Percentiles rank a stretch among this genome's conserved stretches.
Evolutionary conservation across 1,284 basidiomycete species (phyloP).

Genomic region (Anthracocystis setariae): DNA sequence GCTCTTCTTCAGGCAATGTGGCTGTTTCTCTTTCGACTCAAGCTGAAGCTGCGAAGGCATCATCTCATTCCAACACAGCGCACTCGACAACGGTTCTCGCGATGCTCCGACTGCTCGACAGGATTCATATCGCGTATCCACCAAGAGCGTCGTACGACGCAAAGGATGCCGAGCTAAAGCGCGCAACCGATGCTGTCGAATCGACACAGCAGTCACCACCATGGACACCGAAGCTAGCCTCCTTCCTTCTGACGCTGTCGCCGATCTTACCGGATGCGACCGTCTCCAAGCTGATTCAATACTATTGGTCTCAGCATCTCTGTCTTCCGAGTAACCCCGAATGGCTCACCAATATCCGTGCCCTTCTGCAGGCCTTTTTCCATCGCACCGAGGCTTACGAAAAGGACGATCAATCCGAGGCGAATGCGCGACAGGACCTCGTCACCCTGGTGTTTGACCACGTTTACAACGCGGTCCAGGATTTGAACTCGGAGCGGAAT

Average conservation of each 20-base stretch:
- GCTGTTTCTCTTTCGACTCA: constrained; percentile 5
- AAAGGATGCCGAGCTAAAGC: constrained; percentile 18
- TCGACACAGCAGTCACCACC: constrained; percentile 26
- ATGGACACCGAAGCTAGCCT: constrained; percentile 56
- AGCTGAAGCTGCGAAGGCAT: constrained; percentile 9
- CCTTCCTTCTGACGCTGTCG: constrained; percentile 58
- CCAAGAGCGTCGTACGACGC: constrained; percentile 15
- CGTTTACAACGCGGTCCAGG: constrained; percentile 62
- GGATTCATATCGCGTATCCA: constrained; percentile 32
- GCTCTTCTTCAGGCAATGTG: constrained; percentile 9
- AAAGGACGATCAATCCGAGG: constrained; percentile 7
- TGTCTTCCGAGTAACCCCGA: constrained; percentile 61
- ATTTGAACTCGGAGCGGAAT: constrained; percentile 55
- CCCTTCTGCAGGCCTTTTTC: constrained; percentile 61
- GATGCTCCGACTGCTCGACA: constrained; percentile 39
- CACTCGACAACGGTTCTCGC: constrained; percentile 27
- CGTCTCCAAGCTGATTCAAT: constrained; percentile 56
- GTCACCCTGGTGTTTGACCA: constrained; percentile 59
- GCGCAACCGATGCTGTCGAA: constrained; percentile 12
- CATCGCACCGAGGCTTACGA: constrained; percentile 45
- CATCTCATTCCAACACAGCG: constrained; percentile 1
- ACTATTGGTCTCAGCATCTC: constrained; percentile 57
- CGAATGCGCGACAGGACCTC: constrained; percentile 46
- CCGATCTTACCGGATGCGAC: constrained; percentile 59
- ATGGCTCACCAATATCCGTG: constrained; percentile 61